Conservation (phyloP, 257 asterid genomes). For the Forsythia suspensa region DNA sequence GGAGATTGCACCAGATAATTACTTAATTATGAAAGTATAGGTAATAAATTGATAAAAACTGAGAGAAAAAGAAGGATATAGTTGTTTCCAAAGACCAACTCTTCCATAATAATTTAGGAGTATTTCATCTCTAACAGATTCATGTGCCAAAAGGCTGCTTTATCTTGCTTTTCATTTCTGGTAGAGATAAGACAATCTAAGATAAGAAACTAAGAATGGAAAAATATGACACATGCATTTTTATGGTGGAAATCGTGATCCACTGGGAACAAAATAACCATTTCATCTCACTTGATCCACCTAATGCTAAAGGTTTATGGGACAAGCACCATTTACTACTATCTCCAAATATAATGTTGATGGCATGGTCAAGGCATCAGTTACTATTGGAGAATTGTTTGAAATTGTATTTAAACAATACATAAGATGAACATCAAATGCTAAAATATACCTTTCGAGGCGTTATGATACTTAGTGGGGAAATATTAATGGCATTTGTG, state of each 20-base stretch:
- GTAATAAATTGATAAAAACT: constrained; percentile 2
- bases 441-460: constrained; percentile 47
- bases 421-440: constrained; percentile 15
- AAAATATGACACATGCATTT: neutral
- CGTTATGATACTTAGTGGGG: constrained; percentile 17
- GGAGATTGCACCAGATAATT: constrained; percentile 20
- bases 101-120: constrained; percentile 3
- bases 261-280: neutral
- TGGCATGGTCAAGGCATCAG: neutral
- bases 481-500: constrained; percentile 17
- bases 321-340: neutral
- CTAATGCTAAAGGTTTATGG: neutral
- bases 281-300: neutral
- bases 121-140: constrained; percentile 6
- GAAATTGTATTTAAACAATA: neutral
- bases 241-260: constrained; percentile 14
- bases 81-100: constrained; percentile 1
- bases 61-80: neutral
- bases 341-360: neutral
- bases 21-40: constrained; percentile 5
- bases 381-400: neutral
- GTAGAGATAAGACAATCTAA: neutral
- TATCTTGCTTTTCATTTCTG: constrained; percentile 5
- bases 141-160: constrained; percentile 3
- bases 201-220: neutral